Base-by-base conservation (phyloP, 2,329 filamentous ascomycete species). In the Westerdykella ornata region DNA sequence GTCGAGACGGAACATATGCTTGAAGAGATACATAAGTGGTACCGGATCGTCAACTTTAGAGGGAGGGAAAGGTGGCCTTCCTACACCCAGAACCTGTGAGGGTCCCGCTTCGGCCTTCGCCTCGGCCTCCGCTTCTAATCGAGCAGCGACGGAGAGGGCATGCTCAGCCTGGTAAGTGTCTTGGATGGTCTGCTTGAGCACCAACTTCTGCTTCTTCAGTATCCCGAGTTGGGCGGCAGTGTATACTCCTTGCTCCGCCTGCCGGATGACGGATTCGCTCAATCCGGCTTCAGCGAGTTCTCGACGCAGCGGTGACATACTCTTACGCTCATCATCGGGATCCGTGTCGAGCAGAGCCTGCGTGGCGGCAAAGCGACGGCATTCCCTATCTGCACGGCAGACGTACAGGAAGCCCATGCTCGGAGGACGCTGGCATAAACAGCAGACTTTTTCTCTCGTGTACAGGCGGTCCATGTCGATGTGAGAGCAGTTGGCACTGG, bases 401-500 rank as follows among this genome's bases (percentile, higher is more conserved):
- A 75, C 72, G 62, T 86, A 92, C 16, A 92, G 67, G 77, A 83
- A 92, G 18, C 84, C 84, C 39, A 82, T 71, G 13, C 72, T 65
- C 0, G 82, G 76, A 1, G 63, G 62, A 31, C 67, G 66, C 30
- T 68, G 67, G 53, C 86, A 92, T 17, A 72, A 57, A 6, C 72
- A 65, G 65, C 86, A 92, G 14, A 61, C 56, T 19, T 71, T 59
- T 15, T 65, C 43, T 38, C 13, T 38, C 26, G 74, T 75, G 52
- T 81, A 85, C 34, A 86, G 62, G 19, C 82, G 78, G 8, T 78
- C 77, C 74, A 88, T 81, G 41, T 74, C 80, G 35, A 80, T 66
- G 57, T 89, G 85, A 2, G 79, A 84, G 63, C 85, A 88, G 44
- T 62, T 65, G 31, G 60, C 22, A 26, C 12, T 26, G 2, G 22